Evolutionary conservation across 352 stramenopile genomes (phyloP), one percentile per base, ranked within the genome.

Genomic region (Discostella stelligera): DNA sequence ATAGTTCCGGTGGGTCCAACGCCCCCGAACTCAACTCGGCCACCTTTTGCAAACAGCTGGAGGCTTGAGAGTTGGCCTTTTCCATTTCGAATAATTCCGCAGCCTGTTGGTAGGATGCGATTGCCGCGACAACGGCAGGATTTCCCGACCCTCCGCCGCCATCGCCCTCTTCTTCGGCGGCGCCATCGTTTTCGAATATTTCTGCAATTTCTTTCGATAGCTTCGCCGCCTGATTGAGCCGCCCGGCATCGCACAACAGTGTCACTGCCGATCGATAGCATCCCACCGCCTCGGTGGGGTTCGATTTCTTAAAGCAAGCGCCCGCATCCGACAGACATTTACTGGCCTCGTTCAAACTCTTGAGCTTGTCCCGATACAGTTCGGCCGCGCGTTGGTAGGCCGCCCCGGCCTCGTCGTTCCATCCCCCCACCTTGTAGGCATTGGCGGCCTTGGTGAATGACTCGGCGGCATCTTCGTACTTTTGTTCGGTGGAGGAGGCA

Each of bases 391-490:
- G 97, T 78, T 95, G 77, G 61, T 94, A 95, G 9, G 82, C 79
- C 50, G 87, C 78, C 20, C 84, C 91, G 39, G 91, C 91, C 78
- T 94, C 86, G 5, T 85, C 69, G 71, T 85, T 87, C 7, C 96
- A 94, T 66, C 96, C 95, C 69, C 94, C 95, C 62, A 98, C 96
- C 84, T 98, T 98, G 91, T 93, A 98, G 82, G 98, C 88, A 91
- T 92, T 98, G 54, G 93, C 96, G 6, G 96, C 96, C 82, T 98
- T 98, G 80, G 95, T 87, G 77, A 96, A 98, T 39, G 95, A 82
- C 74, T 98, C 96, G 66, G 94, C 96, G 52, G 96, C 96, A 87
- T 98, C 95, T 87, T 98, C 96, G 63, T 95, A 97, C 83, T 98
- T 98, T 49, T 68, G 75, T 56, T 87, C 76, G 73, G 95, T 95